phyloP scores from a whole-genome alignment of 2,329 filamentous ascomycete species.

The Penicillium digitatum region DNA sequence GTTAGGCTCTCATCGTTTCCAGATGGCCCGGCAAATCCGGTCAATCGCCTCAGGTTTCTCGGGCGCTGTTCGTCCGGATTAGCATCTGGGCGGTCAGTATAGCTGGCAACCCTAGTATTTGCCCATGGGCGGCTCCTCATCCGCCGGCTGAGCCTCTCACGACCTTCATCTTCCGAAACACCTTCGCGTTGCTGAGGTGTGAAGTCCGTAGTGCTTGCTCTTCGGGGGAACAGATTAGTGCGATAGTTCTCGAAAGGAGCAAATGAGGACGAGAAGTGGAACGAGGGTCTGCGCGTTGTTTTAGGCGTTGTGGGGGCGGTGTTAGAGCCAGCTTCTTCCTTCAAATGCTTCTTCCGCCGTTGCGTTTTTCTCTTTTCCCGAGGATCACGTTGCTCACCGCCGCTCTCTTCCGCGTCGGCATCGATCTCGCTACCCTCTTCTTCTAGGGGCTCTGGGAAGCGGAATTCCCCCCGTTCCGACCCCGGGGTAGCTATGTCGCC shows the following conservation, averaged over 20 bases:
- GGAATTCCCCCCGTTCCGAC: conserved; percentile 49
- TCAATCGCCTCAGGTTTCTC: conserved; percentile 63
- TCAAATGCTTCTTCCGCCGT: conserved; percentile 57
- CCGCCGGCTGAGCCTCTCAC: conserved; percentile 59
- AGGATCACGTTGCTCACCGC: conserved; percentile 62
- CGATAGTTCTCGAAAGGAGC: conserved; percentile 45
- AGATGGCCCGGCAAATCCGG: conserved; percentile 57
- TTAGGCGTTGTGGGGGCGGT: conserved; percentile 67
- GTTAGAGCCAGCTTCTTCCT: conserved; percentile 48
- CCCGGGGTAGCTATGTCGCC: conserved; percentile 44
- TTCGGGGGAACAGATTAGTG: conserved; percentile 55
- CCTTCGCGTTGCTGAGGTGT: conserved; percentile 57
- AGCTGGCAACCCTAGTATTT: conserved; percentile 45
- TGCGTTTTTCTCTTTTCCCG: conserved; percentile 56
- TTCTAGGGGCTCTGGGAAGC: conserved; percentile 53
- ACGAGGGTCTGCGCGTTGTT: conserved; percentile 38
- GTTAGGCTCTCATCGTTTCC: conserved; percentile 61
- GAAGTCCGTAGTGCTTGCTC: conserved; percentile 62
- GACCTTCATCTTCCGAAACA: conserved; percentile 71
- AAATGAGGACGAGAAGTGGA: conserved; percentile 47
- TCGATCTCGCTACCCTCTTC: conserved; percentile 66
- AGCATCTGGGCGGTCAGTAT: conserved; percentile 52
- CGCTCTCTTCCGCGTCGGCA: conserved; percentile 81
- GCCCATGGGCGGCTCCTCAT: conserved; percentile 57
- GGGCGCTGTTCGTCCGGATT: conserved; percentile 52